Evolutionary conservation across 352 stramenopile genomes (phyloP).

Genomic region (Globisporangium recalcitrans): DNA sequence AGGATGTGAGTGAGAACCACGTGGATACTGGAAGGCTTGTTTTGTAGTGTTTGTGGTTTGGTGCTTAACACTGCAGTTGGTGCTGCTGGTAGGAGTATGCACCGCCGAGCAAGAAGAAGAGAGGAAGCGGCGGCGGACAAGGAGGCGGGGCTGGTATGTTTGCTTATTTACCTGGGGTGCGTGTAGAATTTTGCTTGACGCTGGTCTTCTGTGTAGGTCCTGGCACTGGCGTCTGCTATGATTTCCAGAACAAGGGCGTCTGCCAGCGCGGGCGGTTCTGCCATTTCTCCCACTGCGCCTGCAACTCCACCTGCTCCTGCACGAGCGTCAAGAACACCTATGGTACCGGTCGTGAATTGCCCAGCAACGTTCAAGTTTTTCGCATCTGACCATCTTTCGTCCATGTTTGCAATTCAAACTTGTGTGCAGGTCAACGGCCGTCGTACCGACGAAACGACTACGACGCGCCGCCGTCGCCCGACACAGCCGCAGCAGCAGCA

Average conservation of each 20-base stretch:
- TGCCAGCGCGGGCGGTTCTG: slow-evolving; percentile 80
- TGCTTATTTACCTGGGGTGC: too few species aligned
- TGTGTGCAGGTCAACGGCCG: slow-evolving; percentile 55
- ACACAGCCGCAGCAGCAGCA: slow-evolving; percentile 21
- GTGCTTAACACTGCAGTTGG: background rate
- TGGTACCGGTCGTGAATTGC: slow-evolving; percentile 28
- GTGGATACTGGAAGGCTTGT: background rate
- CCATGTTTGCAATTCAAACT: background rate
- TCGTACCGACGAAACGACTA: slow-evolving; percentile 81
- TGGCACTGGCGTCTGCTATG: slow-evolving; percentile 81
- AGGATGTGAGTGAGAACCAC: slow-evolving; percentile 31
- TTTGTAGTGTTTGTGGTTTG: too few species aligned
- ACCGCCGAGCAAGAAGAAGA: slow-evolving; percentile 65
- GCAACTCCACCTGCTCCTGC: slow-evolving; percentile 82
- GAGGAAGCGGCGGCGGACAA: slow-evolving; percentile 14
- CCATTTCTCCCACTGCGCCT: slow-evolving; percentile 86
- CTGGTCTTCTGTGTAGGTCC: slow-evolving; percentile 19
- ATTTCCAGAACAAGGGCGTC: slow-evolving; percentile 87
- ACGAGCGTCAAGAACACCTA: slow-evolving; percentile 82
- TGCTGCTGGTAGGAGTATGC: slow-evolving; percentile 40
- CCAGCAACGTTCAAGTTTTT: background rate
- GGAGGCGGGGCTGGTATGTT: slow-evolving; percentile 18
- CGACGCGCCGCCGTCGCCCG: slow-evolving; percentile 65
- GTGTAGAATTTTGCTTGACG: too few species aligned
- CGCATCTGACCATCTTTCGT: background rate